Percentiles rank a stretch among this genome's conserved stretches.
Evolutionary conservation across 192 early-diverging fungal genomes (phyloP).

Genomic region (Thamnidium elegans): DNA sequence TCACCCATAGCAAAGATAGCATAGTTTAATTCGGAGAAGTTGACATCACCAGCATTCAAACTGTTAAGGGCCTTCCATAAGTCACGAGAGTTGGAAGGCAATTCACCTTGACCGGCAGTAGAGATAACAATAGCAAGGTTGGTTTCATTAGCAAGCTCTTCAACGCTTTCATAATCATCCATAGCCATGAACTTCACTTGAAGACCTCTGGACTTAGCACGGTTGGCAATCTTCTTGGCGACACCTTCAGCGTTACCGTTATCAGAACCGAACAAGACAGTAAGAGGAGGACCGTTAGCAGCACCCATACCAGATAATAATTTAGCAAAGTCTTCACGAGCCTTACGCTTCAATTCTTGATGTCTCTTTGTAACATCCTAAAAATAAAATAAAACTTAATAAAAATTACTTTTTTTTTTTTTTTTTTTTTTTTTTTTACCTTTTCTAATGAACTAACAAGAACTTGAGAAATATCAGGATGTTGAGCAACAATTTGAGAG

Average conservation of each 20-base stretch:
- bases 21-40: conserved; percentile 66
- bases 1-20: conserved; percentile 92
- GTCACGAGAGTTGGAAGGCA: conserved; percentile 88
- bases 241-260: conserved; percentile 82
- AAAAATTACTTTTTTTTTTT: neutral
- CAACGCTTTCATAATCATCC: conserved; percentile 75
- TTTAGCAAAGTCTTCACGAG: conserved; percentile 63
- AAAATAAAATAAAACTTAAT: conserved; percentile 5
- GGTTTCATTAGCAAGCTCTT: conserved; percentile 76
- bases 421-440: conserved; percentile 28
- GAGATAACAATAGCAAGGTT: conserved; percentile 76
- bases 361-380: conserved; percentile 60
- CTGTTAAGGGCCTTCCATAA: conserved; percentile 77
- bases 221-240: conserved; percentile 77
- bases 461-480: conserved; percentile 56
- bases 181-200: conserved; percentile 71
- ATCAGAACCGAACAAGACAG: conserved; percentile 91
- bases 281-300: conserved; percentile 68
- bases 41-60: conserved; percentile 53
- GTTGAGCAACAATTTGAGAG: conserved; percentile 67
- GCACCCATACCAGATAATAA: conserved; percentile 64
- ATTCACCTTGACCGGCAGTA: conserved; percentile 96
- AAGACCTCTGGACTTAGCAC: conserved; percentile 84
- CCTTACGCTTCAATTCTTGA: conserved; percentile 56
- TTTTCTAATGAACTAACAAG: conserved; percentile 65